Base-by-base conservation (phyloP, 179 eudicot species). In the Beta corolliflora region DNA sequence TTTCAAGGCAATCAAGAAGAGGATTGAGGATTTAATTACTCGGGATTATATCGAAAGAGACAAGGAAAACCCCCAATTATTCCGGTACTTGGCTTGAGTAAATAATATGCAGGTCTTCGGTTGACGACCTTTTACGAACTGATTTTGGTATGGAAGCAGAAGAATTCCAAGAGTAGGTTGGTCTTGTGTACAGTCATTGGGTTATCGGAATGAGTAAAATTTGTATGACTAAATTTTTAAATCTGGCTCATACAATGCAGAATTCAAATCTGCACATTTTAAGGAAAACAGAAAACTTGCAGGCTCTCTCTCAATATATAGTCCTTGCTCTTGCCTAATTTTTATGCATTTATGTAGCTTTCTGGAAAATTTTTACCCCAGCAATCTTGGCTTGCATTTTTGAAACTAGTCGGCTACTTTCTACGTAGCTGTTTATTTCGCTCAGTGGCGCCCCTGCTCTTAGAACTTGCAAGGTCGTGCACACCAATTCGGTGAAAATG, bases 41-140 rank as follows among this genome's bases (percentile, higher is more conserved):
- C 92, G 98, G n/a, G 97, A 94, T 70, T 92, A 94, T 76, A 82
- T 92, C 50, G 98, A 94, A 79, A 90, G 98, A 76, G 97, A 94
- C 86, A 83, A 81, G 81, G 94, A 89, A 3, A 93, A 91, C 73
- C 90, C 91, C 7, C 92, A 91, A 72, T 7, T 84, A 69, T 93
- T 88, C 85, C 86, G 85, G 50, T 91, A 93, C 89, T 83, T 93
- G 87, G 96, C 93, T 36, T 91, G 84, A 91, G 84, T 75, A 58
- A 58, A 58, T 68, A 36, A 44, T 18, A 44, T 58, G 61, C 50
- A 14, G 7, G 45, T 48, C 55, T 59, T 46, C 3, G 10, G 52
- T 4, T 56, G 48, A 54, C 4, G 8, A 19, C 77, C 19, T 21
- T 77, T 63, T 63, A 46, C 21, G 9, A 77, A 25, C 73, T 73